These are phyloP conservation scores for Amaranthus palmeri DNA, from an alignment of 148 eudicot genomes.

Conservation along the genomic window DNA sequence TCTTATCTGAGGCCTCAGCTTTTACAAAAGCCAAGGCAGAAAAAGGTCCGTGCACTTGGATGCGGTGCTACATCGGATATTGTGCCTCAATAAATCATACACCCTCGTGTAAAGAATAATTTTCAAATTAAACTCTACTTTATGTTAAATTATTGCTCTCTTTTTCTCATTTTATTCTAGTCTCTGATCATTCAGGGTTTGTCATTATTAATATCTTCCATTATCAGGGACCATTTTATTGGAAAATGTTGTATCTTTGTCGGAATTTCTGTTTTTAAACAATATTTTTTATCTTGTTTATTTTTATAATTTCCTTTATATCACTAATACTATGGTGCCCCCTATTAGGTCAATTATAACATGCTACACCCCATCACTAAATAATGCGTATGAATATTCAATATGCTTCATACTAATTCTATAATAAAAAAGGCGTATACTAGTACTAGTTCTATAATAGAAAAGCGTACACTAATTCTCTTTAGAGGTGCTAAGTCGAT, in stretches of 20 bases:
- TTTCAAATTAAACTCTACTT: background rate
- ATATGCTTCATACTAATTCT: no score
- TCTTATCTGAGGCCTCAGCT: background rate
- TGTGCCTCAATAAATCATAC: background rate
- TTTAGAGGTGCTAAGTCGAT: no score
- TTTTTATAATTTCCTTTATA: no score
- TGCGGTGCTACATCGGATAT: background rate
- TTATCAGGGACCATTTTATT: background rate
- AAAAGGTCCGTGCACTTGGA: background rate
- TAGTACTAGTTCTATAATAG: no score
- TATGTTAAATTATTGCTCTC: background rate
- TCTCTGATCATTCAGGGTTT: background rate
- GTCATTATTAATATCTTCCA: background rate
- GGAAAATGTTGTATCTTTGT: background rate
- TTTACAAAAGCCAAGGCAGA: slow-evolving; percentile 1
- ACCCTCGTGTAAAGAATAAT: background rate
- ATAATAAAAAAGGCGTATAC: no score
- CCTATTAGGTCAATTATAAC: background rate
- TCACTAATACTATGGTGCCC: no score
- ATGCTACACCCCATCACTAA: background rate
- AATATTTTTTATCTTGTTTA: background rate
- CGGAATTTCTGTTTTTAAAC: background rate
- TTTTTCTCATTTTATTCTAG: background rate
- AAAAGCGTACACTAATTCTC: no score
- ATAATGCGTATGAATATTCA: no score